These are phyloP conservation scores for Colletotrichum sp. DNA, from an alignment of 2,329 filamentous ascomycete species.

Conservation along the genomic window DNA sequence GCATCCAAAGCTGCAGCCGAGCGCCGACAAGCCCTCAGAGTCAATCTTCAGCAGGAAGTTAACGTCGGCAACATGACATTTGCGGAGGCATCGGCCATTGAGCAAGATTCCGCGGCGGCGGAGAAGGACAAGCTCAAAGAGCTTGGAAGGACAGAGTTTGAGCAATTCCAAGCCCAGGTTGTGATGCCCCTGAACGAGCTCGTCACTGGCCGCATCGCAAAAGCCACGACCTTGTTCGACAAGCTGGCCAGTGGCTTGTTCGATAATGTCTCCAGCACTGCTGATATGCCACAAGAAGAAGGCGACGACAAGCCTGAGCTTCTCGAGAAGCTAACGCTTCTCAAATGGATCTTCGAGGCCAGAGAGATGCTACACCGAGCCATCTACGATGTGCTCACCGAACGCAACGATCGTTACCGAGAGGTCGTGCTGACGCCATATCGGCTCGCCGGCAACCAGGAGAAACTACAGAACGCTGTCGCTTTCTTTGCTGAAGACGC, in stretches of 20 bases:
- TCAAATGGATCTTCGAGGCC: slow-evolving; percentile 97
- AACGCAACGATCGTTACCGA: slow-evolving; percentile 86
- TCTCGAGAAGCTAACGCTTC: slow-evolving; percentile 88
- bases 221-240: slow-evolving; percentile 78
- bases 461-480: slow-evolving; percentile 80
- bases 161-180: slow-evolving; percentile 81
- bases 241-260: slow-evolving; percentile 75
- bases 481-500: slow-evolving; percentile 85
- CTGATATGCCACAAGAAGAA: slow-evolving; percentile 90
- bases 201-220: slow-evolving; percentile 75
- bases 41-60: slow-evolving; percentile 81
- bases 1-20: slow-evolving; percentile 53
- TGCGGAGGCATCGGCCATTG: slow-evolving; percentile 80
- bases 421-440: slow-evolving; percentile 86
- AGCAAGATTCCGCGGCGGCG: slow-evolving; percentile 74
- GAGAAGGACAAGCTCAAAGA: slow-evolving; percentile 75
- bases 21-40: slow-evolving; percentile 68
- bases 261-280: slow-evolving; percentile 64
- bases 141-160: slow-evolving; percentile 80
- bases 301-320: slow-evolving; percentile 95
- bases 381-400: slow-evolving; percentile 82
- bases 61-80: slow-evolving; percentile 80
- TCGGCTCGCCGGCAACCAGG: slow-evolving; percentile 72
- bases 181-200: slow-evolving; percentile 85
- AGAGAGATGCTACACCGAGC: slow-evolving; percentile 87